These are phyloP conservation scores for Coemansia asiatica DNA, from an alignment of 192 early-diverging fungal species.

Conservation along the genomic window DNA sequence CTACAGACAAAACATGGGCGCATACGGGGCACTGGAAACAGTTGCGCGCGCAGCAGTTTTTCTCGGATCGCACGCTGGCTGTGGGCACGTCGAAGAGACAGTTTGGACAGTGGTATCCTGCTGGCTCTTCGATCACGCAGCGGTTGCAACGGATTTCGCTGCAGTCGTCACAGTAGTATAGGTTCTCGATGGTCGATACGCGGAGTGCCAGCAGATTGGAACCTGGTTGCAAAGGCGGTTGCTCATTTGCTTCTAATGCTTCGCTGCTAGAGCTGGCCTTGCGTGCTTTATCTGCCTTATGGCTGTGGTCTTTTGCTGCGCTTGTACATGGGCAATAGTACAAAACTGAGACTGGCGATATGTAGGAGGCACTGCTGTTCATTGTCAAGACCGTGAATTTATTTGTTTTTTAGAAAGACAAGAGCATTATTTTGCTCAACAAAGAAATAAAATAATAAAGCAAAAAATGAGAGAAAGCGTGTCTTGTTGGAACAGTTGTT, in stretches of 20 bases:
- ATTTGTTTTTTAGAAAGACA: neutral
- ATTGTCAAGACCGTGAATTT: neutral
- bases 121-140: constrained; percentile 83
- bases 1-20: constrained; percentile 73
- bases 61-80: constrained; percentile 94
- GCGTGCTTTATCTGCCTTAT: neutral
- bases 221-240: neutral
- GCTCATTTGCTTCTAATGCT: neutral
- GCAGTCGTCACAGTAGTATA: constrained; percentile 92
- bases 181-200: constrained; percentile 59
- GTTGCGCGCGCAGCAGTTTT: constrained; percentile 89
- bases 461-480: neutral
- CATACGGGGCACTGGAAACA: constrained; percentile 93
- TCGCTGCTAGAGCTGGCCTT: neutral
- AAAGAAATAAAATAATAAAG: neutral
- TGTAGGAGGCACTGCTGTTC: constrained; percentile 2
- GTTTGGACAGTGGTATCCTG: constrained; percentile 92
- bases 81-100: constrained; percentile 96
- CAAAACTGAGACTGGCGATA: constrained; percentile 14
- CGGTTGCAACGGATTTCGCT: constrained; percentile 73
- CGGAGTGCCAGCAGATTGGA: constrained; percentile 30
- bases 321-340: constrained; percentile 46
- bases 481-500: too few relatives aligned
- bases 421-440: neutral
- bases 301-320: constrained; percentile 9